Percentiles rank a stretch among this genome's conserved stretches.
These are phyloP conservation scores for Ascochyta lentis DNA, from an alignment of 2,329 filamentous ascomycete genomes.

Conservation along the genomic window DNA sequence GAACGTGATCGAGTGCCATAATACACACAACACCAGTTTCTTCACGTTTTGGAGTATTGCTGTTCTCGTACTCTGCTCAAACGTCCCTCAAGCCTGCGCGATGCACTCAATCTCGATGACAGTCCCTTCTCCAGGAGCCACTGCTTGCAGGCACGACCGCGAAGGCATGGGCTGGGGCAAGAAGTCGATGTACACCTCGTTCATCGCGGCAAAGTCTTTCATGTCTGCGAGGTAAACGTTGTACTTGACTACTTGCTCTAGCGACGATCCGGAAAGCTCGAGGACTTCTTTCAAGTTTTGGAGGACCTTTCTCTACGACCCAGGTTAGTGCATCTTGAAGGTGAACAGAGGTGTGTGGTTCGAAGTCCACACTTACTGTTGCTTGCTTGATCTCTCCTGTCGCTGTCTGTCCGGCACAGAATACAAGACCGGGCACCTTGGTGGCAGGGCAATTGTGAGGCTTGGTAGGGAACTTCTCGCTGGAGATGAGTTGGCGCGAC, in stretches of 20 bases:
- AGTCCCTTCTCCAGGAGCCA: constrained; percentile 29
- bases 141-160: constrained; percentile 26
- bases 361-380: constrained; percentile 18
- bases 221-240: constrained; percentile 40
- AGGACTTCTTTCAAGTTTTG: constrained; percentile 33
- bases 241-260: constrained; percentile 42
- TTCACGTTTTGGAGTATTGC: not conserved
- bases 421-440: constrained; percentile 32
- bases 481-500: constrained; percentile 34
- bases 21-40: too few relatives aligned
- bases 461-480: constrained; percentile 34
- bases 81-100: constrained; percentile 23
- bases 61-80: not conserved
- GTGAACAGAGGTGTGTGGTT: not conserved
- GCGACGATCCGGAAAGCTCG: constrained; percentile 34
- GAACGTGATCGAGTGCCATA: too few relatives aligned
- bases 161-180: constrained; percentile 32
- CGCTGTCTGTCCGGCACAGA: constrained; percentile 33
- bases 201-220: constrained; percentile 41
- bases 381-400: constrained; percentile 36
- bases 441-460: constrained; percentile 33
- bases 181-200: constrained; percentile 40
- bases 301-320: constrained; percentile 23
- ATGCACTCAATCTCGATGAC: constrained; percentile 40
- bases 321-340: not conserved